phyloP scores from a whole-genome alignment of 176 grass and related monocot species.

The Oryza punctata region DNA sequence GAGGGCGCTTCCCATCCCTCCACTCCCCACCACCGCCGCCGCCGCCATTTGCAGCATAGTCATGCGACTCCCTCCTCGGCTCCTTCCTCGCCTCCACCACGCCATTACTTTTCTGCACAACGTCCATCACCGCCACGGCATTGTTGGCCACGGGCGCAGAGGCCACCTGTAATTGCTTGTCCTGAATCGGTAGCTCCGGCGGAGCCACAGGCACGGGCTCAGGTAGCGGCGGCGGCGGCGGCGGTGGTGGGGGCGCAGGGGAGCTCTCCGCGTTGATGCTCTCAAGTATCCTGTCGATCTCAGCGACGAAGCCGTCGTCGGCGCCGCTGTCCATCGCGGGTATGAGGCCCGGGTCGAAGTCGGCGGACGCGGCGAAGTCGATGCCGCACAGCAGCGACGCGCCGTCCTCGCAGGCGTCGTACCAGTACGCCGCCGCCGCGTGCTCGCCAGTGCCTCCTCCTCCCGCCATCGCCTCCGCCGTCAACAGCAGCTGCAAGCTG shows the following conservation, averaged over 20 bases:
- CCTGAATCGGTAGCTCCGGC: neutral
- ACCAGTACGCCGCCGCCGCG: conserved; percentile 75
- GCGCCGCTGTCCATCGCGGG: conserved; percentile 54
- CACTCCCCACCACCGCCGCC: conserved; percentile 20
- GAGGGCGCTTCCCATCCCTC: conserved; percentile 63
- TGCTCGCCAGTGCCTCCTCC: conserved; percentile 47
- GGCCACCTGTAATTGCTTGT: conserved; percentile 7
- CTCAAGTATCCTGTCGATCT: conserved; percentile 92
- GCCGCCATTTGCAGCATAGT: conserved; percentile 15
- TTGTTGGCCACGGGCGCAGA: conserved; percentile 24
- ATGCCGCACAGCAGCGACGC: conserved; percentile 62
- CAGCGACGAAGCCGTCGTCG: conserved; percentile 84
- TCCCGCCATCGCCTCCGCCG: conserved; percentile 34
- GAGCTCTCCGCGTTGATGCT: conserved; percentile 76
- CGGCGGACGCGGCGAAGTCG: conserved; percentile 62
- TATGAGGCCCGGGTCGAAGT: conserved; percentile 70
- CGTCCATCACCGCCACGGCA: neutral
- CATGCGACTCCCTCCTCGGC: conserved; percentile 10
- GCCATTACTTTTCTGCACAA: conserved; percentile 13
- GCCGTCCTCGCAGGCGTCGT: conserved; percentile 84
- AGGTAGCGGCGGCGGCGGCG: neutral
- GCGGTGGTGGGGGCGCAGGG: neutral
- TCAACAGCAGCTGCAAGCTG: conserved; percentile 26
- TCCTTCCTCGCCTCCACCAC: conserved; percentile 30
- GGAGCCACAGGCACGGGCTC: neutral